These are phyloP conservation scores for Micractinium sp. DNA, from an alignment of 139 green algal genomes.

Conservation along the genomic window DNA sequence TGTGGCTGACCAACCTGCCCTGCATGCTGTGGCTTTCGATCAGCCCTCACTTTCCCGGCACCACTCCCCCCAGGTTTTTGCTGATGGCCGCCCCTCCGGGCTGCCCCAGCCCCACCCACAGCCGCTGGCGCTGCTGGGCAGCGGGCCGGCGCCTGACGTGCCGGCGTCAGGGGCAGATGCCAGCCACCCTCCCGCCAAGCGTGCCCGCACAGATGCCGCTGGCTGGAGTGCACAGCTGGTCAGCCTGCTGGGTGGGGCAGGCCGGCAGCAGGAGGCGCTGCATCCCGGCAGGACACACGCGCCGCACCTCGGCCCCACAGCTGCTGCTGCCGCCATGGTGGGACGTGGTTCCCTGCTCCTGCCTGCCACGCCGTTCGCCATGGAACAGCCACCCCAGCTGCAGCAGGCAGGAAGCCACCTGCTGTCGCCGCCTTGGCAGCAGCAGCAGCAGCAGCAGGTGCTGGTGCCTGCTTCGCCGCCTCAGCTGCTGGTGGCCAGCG, in stretches of 20 bases:
- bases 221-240: neutral
- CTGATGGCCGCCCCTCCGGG: neutral
- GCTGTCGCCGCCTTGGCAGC: neutral
- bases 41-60: no score
- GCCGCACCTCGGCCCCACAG: neutral
- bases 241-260: neutral
- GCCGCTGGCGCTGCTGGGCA: neutral
- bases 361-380: no score
- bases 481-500: neutral
- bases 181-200: neutral
- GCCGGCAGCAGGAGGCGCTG: neutral
- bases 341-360: neutral
- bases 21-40: neutral
- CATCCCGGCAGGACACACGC: neutral
- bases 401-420: neutral
- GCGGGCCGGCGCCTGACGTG: neutral
- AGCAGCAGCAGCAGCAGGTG: neutral
- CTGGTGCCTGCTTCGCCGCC: neutral
- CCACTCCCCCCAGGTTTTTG: neutral
- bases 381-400: neutral
- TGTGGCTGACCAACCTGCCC: neutral
- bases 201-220: neutral
- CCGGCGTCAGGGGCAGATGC: neutral
- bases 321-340: neutral
- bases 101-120: neutral